Conservation (phyloP, 176 grass and related monocot genomes). For the Carex scoparia region DNA sequence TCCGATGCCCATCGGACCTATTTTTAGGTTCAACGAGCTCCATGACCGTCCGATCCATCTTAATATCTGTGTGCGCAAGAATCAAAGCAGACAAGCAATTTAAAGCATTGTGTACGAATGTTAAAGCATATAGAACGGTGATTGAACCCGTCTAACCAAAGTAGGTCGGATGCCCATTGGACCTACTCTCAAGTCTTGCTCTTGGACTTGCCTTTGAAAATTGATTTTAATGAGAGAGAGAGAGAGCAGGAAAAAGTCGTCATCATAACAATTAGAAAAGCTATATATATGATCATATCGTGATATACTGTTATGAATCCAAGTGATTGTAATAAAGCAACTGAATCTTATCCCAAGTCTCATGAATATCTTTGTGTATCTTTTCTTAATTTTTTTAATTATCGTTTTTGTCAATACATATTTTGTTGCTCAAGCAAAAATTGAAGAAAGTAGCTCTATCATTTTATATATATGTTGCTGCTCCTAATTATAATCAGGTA, state of each 20-base stretch:
- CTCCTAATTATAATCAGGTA: too few species aligned
- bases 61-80: too few species aligned
- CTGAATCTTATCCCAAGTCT: background rate
- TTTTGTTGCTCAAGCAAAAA: background rate
- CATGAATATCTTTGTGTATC: background rate
- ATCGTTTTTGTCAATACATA: background rate
- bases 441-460: too few species aligned
- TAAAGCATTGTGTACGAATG: too few species aligned
- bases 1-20: too few species aligned
- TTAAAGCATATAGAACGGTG: too few species aligned
- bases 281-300: constrained; percentile 30
- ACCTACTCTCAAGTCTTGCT: background rate
- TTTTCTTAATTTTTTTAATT: background rate
- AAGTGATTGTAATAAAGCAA: background rate
- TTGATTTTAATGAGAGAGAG: background rate
- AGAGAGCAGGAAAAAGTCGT: background rate
- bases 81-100: too few species aligned
- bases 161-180: too few species aligned
- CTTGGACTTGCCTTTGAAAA: background rate
- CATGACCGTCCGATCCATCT: too few species aligned
- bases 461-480: too few species aligned
- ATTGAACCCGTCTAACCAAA: too few species aligned
- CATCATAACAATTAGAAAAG: background rate
- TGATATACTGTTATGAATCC: constrained; percentile 36
- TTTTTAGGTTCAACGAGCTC: too few species aligned